Conservation (phyloP, 805 yeast species). For the Cyberlindnera lachancei region DNA sequence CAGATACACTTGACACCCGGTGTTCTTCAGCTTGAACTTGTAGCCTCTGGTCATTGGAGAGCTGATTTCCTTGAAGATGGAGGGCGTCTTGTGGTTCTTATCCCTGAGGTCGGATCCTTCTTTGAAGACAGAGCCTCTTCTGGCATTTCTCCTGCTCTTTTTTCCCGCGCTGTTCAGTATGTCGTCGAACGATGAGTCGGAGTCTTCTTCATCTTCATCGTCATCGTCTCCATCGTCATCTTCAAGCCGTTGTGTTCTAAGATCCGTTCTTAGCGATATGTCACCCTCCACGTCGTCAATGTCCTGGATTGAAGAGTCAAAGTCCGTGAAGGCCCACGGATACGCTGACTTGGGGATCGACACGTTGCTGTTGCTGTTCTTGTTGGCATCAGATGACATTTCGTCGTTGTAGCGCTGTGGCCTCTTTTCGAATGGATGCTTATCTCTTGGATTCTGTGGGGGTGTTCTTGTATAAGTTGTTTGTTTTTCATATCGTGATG, state of each 20-base stretch:
- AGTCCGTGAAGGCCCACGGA: slow-evolving; percentile 13
- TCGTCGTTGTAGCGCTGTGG: too few relatives aligned
- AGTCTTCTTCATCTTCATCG: slow-evolving; percentile 1
- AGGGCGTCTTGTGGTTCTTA: background rate
- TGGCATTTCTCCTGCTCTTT: too few relatives aligned
- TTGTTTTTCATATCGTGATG: too few relatives aligned
- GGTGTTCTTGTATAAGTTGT: too few relatives aligned
- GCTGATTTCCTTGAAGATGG: slow-evolving; percentile 11
- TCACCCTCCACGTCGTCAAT: slow-evolving; percentile 21
- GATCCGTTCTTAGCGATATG: slow-evolving; percentile 13
- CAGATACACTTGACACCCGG: slow-evolving; percentile 14
- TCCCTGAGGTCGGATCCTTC: slow-evolving; percentile 3
- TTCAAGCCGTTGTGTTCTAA: background rate
- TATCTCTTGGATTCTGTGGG: too few relatives aligned
- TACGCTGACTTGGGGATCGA: slow-evolving; percentile 18
- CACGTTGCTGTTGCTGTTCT: too few relatives aligned
- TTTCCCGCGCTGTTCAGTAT: slow-evolving; percentile 3
- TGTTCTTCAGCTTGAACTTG: slow-evolving; percentile 13
- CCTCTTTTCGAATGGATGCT: too few relatives aligned
- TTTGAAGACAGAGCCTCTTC: background rate
- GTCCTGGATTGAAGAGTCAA: slow-evolving; percentile 13
- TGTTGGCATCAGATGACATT: too few relatives aligned
- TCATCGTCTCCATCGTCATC: slow-evolving; percentile 1
- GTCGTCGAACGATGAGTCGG: slow-evolving; percentile 16
- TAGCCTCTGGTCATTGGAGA: slow-evolving; percentile 18